Percentiles rank a stretch among this genome's conserved stretches.
phyloP scores from a whole-genome alignment of 2,329 filamentous ascomycete genomes.

The Fusarium torulosum region DNA sequence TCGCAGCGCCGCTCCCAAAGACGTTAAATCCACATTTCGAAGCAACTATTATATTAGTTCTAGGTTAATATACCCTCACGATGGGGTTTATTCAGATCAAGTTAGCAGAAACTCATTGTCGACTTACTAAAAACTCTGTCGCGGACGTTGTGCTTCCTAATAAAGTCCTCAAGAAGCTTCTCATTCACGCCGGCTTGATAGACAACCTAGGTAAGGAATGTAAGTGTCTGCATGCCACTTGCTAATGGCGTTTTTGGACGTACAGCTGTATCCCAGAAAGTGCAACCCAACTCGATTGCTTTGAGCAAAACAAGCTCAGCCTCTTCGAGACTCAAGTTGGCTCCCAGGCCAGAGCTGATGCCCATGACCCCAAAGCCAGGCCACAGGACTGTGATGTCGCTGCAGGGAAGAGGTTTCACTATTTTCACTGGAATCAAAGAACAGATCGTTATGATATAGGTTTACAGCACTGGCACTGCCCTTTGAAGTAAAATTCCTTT shows the following conservation, averaged over 20 bases:
- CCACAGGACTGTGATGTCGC: not conserved
- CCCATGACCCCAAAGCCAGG: conserved; percentile 22
- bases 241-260: not conserved
- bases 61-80: not conserved
- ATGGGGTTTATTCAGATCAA: too few species aligned
- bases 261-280: conserved; percentile 18
- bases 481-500: too few species aligned
- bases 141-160: conserved; percentile 13
- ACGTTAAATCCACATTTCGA: conserved; percentile 5
- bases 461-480: too few species aligned
- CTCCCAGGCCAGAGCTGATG: not conserved
- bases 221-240: too few species aligned
- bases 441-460: too few species aligned
- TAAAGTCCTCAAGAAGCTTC: conserved; percentile 16
- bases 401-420: conserved; percentile 1
- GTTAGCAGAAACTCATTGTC: too few species aligned
- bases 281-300: conserved; percentile 9
- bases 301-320: conserved; percentile 10
- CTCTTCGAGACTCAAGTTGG: not conserved
- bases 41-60: not conserved
- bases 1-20: not conserved
- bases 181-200: conserved; percentile 12
- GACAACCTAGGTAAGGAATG: too few species aligned
- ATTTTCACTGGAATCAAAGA: too few species aligned
- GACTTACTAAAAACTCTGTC: conserved; percentile 13